Base-by-base conservation (phyloP, 495 filamentous ascomycete species). In the Xanthoparmelia taractica region DNA sequence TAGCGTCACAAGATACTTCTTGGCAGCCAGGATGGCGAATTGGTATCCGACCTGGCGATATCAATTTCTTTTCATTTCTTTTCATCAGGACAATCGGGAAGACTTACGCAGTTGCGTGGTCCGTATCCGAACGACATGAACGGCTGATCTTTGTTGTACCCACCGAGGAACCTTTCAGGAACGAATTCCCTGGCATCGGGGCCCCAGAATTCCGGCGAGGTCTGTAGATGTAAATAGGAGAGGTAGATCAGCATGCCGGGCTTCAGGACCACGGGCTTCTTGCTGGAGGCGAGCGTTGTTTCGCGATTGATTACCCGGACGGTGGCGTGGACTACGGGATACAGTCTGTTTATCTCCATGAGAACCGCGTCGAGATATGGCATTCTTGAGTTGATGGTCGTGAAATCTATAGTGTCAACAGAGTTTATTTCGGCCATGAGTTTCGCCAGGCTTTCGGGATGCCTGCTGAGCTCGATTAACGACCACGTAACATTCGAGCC, bases 71-170 rank as follows among this genome's bases (percentile, higher is more conserved):
- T 43, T 34, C 37, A 18, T 25, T 10, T 23, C 17, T 23, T 25
- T 36, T n/a, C n/a, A n/a, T n/a, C 2, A 10, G n/a, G 34, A n/a
- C 27, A 63, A 45, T 25, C 63, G 40, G 41, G 29, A 38, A 67
- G 48, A 56, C 65, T 67, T 66, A 67, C 65, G 56, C 65, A 67
- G 64, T 57, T 67, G 27, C 65, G 65, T 61, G 65, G 65, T 66
- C 65, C 65, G 34, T 67, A 67, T 25, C 65, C 65, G 45, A 67
- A 67, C 27, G 65, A 37, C 65, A 67, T 67, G 58, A 67, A 67
- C 60, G 65, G 64, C 47, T 66, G 56, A 17, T 59, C 57, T 47
- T 67, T 67, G 18, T 67, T 60, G 50, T 66, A 61, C 34, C 57
- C 48, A 61, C 65, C 55, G 34, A 67, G 64, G 43, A 66, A 67